phyloP scores from a whole-genome alignment of 2,329 filamentous ascomycete species.

The Lasiodiplodia sp. region DNA sequence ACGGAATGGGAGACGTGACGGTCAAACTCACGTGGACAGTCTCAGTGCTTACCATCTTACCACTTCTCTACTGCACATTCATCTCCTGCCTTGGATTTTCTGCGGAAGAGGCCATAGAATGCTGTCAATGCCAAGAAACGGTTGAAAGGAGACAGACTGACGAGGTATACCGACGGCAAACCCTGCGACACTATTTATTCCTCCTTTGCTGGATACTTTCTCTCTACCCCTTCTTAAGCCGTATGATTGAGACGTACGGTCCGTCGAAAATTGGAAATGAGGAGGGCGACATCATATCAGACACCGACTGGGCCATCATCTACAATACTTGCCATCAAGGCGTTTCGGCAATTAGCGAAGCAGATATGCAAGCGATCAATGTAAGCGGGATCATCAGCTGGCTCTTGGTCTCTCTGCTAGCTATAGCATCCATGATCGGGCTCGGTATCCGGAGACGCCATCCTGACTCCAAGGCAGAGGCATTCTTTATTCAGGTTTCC shows the following conservation, averaged over 20 bases:
- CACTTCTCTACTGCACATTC: slow-evolving; percentile 30
- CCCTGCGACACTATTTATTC: too few species aligned
- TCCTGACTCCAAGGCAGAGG: not conserved
- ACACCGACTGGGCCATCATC: too few species aligned
- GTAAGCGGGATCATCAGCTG: slow-evolving; percentile 28
- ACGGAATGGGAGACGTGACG: slow-evolving; percentile 37
- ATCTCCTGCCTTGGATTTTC: slow-evolving; percentile 28
- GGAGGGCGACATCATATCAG: too few species aligned
- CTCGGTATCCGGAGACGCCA: not conserved
- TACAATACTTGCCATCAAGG: too few species aligned
- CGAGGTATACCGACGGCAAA: too few species aligned
- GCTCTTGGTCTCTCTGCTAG: slow-evolving; percentile 29
- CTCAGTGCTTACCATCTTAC: slow-evolving; percentile 35
- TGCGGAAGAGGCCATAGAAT: slow-evolving; percentile 19
- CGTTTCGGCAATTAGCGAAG: too few species aligned
- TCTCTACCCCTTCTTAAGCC: too few species aligned
- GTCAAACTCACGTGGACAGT: slow-evolving; percentile 37
- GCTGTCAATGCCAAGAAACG: not conserved
- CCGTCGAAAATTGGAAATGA: too few species aligned
- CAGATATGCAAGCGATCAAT: too few species aligned
- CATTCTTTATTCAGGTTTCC: too few species aligned
- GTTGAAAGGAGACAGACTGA: not conserved
- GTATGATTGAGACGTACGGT: too few species aligned
- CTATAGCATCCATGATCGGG: slow-evolving; percentile 23
- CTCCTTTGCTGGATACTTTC: too few species aligned